Percentiles rank a stretch among this genome's conserved stretches.
These are phyloP conservation scores for Eucalyptus urophylla DNA, from an alignment of 345 rosid species.

Conservation along the genomic window DNA sequence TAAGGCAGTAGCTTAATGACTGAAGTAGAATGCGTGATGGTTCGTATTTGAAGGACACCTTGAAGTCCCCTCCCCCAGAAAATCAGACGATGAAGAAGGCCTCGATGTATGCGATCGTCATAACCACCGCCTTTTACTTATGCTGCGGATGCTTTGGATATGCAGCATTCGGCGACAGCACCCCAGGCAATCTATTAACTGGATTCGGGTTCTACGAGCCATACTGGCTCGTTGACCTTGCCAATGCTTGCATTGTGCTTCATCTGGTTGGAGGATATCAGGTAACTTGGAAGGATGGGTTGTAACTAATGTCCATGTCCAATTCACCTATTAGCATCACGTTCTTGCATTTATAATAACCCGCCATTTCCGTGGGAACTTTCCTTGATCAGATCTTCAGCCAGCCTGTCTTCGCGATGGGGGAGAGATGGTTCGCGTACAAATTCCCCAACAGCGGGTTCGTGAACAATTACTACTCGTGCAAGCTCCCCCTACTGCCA, in stretches of 20 bases:
- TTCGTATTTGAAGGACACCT: conserved; percentile 23
- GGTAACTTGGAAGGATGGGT: conserved; percentile 2
- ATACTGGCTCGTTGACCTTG: conserved; percentile 40
- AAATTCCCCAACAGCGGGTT: conserved; percentile 35
- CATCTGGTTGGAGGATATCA: conserved; percentile 47
- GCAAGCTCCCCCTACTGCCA: conserved; percentile 20
- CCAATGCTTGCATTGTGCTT: conserved; percentile 30
- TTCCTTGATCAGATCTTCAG: conserved; percentile 22
- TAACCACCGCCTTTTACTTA: conserved; percentile 27
- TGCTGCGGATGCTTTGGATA: conserved; percentile 34
- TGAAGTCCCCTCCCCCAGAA: conserved; percentile 36
- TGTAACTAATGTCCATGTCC: not conserved
- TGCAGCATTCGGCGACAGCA: conserved; percentile 37
- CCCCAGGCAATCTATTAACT: conserved; percentile 43
- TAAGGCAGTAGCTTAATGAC: not conserved
- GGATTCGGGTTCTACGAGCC: conserved; percentile 43
- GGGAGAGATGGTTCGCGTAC: conserved; percentile 19
- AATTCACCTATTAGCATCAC: not conserved
- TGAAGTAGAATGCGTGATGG: not conserved
- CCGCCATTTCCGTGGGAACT: not conserved
- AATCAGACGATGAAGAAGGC: conserved; percentile 36
- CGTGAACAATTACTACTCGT: conserved; percentile 4
- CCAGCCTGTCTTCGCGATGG: conserved; percentile 36
- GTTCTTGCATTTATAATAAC: not conserved
- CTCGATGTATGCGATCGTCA: conserved; percentile 3